These are phyloP conservation scores for Clohesyomyces aquaticus DNA, from an alignment of 495 filamentous ascomycete species.

Conservation along the genomic window DNA sequence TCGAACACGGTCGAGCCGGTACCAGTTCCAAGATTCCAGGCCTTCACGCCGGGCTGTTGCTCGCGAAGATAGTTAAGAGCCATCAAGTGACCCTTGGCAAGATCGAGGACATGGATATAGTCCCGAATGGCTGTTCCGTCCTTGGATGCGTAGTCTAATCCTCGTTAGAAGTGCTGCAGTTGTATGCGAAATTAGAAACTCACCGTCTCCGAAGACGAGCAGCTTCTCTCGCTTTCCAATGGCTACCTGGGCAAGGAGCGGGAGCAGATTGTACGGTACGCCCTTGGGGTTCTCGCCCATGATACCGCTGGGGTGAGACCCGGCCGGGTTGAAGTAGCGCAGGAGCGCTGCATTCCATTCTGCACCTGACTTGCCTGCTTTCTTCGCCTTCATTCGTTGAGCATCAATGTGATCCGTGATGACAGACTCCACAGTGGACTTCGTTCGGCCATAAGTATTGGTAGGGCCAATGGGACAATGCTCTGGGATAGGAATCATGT, in stretches of 20 bases:
- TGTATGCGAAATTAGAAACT: conserved; percentile 9
- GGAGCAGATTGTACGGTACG: conserved; percentile 93
- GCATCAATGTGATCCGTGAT: conserved; percentile 91
- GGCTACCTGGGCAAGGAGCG: conserved; percentile 91
- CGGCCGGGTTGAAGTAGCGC: conserved; percentile 97
- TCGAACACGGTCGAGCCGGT: conserved; percentile 94
- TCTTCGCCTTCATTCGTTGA: conserved; percentile 79
- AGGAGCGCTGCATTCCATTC: conserved; percentile 93
- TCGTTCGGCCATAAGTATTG: conserved; percentile 96
- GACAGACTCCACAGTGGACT: conserved; percentile 84
- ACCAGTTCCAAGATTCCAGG: conserved; percentile 98
- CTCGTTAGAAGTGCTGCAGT: conserved; percentile 19
- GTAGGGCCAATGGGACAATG: conserved; percentile 93
- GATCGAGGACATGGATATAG: conserved; percentile 84
- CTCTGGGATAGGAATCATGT: conserved; percentile 99
- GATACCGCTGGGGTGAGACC: conserved; percentile 90
- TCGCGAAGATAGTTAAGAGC: conserved; percentile 90
- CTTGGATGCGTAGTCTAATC: conserved; percentile 79
- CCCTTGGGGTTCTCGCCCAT: conserved; percentile 99
- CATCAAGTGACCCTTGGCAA: conserved; percentile 84
- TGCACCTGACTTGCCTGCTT: conserved; percentile 73
- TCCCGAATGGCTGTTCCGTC: conserved; percentile 77
- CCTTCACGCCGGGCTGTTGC: conserved; percentile 87
- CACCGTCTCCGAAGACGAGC: conserved; percentile 91
- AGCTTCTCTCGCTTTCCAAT: conserved; percentile 94